Base-by-base conservation (phyloP, 1,284 basidiomycete genomes). In the Ceratobasidium sp. region DNA sequence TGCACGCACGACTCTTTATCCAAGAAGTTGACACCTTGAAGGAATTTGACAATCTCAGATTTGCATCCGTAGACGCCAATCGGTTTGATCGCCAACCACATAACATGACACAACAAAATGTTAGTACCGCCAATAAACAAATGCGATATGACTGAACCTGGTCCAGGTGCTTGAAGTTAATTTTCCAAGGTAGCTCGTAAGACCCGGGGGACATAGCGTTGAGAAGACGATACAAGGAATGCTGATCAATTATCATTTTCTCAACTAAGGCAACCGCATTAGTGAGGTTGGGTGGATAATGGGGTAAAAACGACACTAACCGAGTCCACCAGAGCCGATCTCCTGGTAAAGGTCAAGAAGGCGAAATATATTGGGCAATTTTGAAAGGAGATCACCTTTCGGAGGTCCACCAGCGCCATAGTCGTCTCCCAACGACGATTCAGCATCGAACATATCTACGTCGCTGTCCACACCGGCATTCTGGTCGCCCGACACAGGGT, bases 41-140 rank as follows among this genome's bases (percentile, higher is more conserved):
- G 80, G 77, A 90, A 88, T 13, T 85, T 82, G 9, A 88, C 85
- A 9, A 92, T 88, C 78, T 88, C 86, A 0, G 83, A 80, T 81
- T 87, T 88, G 82, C 88, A 88, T 0, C 91, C 91, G 73, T 91
- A 92, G 1, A 91, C 77, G 0, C 91, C 91, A 0, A 91, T 80
- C 6, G 89, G 89, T 78, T 87, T 87, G 69, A 90, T 82, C 10
- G 79, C 64, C 18, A 86, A 79, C 3, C n/a, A n/a, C n/a, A n/a
- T 83, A 79, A 77, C 44, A 13, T 46, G 13, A 46, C 44, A 46
- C n/a, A 91, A 1, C 91, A 13, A 23, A 61, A 80, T 46, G 86
- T 86, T 28, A 67, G 42, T 13, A 3, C 7, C 28, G 23, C n/a
- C n/a, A n/a, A 42, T 26, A 18, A 46, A 40, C 39, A n/a, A 23